Evolutionary conservation across 768 basidiomycete species (phyloP), one percentile per base, ranked within the genome.

Genomic region (Amanita thiersii): DNA sequence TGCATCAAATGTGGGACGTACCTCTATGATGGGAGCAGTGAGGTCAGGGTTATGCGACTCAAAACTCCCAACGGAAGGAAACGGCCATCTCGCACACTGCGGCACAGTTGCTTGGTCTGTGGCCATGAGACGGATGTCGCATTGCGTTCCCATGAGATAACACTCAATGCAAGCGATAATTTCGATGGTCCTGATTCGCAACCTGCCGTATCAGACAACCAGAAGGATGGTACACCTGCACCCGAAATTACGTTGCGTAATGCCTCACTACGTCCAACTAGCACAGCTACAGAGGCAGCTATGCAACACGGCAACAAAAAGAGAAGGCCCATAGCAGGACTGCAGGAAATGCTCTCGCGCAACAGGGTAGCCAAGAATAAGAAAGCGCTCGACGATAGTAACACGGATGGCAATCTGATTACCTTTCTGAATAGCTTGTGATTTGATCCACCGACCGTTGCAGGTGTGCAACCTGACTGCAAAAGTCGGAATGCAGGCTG

Each of bases 1-100:
- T 86, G 81, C 53, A 34, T 56, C 3, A 65, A 58, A 57, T 86
- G 84, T 50, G 81, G 80, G 23, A 52, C 66, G 7, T 66, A 66
- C 45, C 62, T 70, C 14, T 60, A 33, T 19, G 34, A 43, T 18
- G 42, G 42, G 8, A 36, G 33, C 14, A 20, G 25, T 14, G 23
- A 36, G 4, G 37, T 37, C 42, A 36, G 42, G 25, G 42, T 43
- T 14, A 10, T 37, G 15, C 42, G 34, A 15, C 17, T 19, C 3
- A 35, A 14, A 19, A 28, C 21, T 29, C 1, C 2, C 34, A 14
- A 7, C 29, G 20, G 28, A 25, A 43, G 37, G 19, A 9, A 21
- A 11, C 19, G 25, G 3, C 12, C 32, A 26, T 15, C 20, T 14
- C 20, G 11, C 11, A 18, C 19, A 3, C 17, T 43, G 15, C 42